Conservation (phyloP, 192 early-diverging fungal species). For the Podochytrium sp. region DNA sequence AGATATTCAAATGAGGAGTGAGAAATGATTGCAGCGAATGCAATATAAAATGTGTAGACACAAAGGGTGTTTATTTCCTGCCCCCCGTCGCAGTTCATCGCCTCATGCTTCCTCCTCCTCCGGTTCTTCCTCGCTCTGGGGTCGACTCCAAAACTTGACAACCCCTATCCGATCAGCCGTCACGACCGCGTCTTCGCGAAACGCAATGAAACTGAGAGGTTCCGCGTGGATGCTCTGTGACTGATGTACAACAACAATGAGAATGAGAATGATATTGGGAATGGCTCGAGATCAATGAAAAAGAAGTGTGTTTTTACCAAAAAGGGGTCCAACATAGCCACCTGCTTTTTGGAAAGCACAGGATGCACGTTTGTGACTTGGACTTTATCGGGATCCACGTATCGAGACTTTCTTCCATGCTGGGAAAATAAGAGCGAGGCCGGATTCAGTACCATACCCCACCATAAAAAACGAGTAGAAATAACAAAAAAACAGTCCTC, state of each 20-base stretch:
- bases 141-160: conserved; percentile 76
- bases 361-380: conserved; percentile 37
- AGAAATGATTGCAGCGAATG: no score
- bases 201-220: conserved; percentile 63
- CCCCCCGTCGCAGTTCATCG: no score
- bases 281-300: neutral
- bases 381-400: conserved; percentile 30
- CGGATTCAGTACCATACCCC: neutral
- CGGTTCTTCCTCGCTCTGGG: no score
- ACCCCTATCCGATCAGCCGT: conserved; percentile 75
- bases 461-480: neutral
- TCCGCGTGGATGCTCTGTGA: conserved; percentile 63
- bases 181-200: conserved; percentile 73
- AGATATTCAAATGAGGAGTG: no score
- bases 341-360: conserved; percentile 49
- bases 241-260: conserved; percentile 33
- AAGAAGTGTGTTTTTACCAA: conserved; percentile 45
- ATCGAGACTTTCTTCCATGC: neutral
- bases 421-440: neutral
- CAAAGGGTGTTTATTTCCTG: no score
- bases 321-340: conserved; percentile 74
- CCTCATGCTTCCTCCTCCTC: no score
- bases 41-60: no score
- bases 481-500: conserved; percentile 1
- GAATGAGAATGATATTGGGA: neutral